phyloP scores from a whole-genome alignment of 306 rosid species.

The Vigna mungo region DNA sequence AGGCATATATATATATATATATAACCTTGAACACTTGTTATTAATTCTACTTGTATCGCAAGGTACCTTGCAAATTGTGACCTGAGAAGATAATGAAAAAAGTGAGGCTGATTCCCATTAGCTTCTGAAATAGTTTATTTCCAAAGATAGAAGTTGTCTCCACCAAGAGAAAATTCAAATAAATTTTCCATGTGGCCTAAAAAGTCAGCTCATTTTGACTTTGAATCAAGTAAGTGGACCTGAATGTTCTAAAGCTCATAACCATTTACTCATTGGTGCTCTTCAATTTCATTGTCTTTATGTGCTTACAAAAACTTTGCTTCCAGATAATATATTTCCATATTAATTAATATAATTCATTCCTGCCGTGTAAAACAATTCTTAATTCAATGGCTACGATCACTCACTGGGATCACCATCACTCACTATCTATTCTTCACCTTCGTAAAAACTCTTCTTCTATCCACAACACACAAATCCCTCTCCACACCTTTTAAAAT shows the following conservation, averaged over 20 bases:
- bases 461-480: background rate
- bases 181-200: conserved; percentile 21
- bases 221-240: conserved; percentile 53
- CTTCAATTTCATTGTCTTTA: conserved; percentile 33
- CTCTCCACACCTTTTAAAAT: background rate
- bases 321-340: conserved; percentile 5
- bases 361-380: conserved; percentile 34
- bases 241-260: conserved; percentile 29
- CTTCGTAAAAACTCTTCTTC: background rate
- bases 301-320: conserved; percentile 26
- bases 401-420: conserved; percentile 10
- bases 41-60: conserved; percentile 20
- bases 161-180: conserved; percentile 33
- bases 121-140: conserved; percentile 50
- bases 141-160: conserved; percentile 29
- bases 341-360: conserved; percentile 18
- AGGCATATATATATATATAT: too few relatives aligned
- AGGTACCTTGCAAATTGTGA: conserved; percentile 38
- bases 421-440: background rate
- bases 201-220: conserved; percentile 62
- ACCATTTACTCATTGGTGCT: conserved; percentile 25
- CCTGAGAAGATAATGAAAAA: conserved; percentile 56
- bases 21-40: conserved; percentile 16
- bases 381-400: conserved; percentile 6
- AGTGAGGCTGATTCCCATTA: conserved; percentile 40